Evolutionary conservation across 768 basidiomycete genomes (phyloP), one percentile per base, ranked within the genome.

Genomic region (Krasilnikovozyma curviuscula): DNA sequence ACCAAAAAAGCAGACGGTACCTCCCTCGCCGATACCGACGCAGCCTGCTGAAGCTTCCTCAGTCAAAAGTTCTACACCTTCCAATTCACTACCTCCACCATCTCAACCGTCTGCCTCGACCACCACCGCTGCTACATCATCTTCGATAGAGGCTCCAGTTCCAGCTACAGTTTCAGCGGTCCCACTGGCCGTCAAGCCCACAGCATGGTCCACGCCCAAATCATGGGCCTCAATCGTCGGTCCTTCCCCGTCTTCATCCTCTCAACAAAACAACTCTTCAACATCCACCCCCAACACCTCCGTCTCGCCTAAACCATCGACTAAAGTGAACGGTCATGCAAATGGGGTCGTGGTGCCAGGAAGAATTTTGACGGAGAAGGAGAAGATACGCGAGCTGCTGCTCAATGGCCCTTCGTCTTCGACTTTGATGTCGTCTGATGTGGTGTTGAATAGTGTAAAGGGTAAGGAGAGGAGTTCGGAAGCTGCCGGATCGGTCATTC

Each of bases 401-500:
- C 13, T 10, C 8, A 3, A 2, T 16, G 21, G n/a, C 7, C n/a
- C n/a, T 7, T 7, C 37, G n/a, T 39, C 37, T 39, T 39, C 37
- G n/a, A 8, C 37, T 23, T 39, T 23, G 7, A 18, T 23, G 7
- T 18, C 37, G 8, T 23, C 37, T 39, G n/a, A 18, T 34, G 35
- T 19, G 31, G 31, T n/a, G n/a, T n/a, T n/a, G n/a, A n/a, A n/a
- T n/a, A n/a, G n/a, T n/a, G n/a, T n/a, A n/a, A n/a, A n/a, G n/a
- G n/a, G n/a, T n/a, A n/a, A n/a, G n/a, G n/a, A n/a, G n/a, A n/a
- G n/a, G n/a, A n/a, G n/a, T n/a, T n/a, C n/a, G n/a, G n/a, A n/a
- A 5, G 30, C 31, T 18, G 3, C 24, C 19, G 13, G 14, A 7
- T 16, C 30, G n/a, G 45, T 39, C 16, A 41, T 30, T 7, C 76